Conservation (phyloP, 805 yeast species). For the Kodamaea sagamina region DNA sequence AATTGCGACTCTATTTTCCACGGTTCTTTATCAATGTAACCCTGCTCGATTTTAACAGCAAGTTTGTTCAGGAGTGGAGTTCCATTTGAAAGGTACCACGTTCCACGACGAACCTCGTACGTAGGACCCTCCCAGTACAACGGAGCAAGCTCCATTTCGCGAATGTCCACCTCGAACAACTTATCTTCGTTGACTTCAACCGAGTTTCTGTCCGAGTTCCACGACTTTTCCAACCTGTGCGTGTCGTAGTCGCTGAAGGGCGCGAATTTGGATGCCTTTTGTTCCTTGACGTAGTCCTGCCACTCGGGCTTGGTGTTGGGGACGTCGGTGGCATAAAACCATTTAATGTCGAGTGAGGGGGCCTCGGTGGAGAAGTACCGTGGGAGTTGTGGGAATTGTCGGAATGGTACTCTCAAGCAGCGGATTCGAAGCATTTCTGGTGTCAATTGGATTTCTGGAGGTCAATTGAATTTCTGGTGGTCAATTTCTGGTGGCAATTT, state of each 20-base stretch:
- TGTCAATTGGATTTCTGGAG: background rate
- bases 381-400: background rate
- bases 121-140: conserved; percentile 88
- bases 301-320: conserved; percentile 70
- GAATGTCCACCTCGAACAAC: conserved; percentile 70
- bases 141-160: conserved; percentile 57
- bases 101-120: conserved; percentile 79
- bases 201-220: conserved; percentile 16
- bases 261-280: conserved; percentile 58
- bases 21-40: conserved; percentile 39
- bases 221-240: conserved; percentile 55
- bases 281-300: conserved; percentile 51
- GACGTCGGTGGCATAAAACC: conserved; percentile 86
- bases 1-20: conserved; percentile 3
- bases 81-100: conserved; percentile 71
- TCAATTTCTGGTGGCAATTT: no score
- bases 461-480: no score
- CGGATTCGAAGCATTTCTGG: conserved; percentile 12
- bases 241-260: conserved; percentile 71
- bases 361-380: conserved; percentile 2
- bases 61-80: conserved; percentile 53
- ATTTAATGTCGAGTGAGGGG: conserved; percentile 32
- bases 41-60: conserved; percentile 60
- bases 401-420: background rate
- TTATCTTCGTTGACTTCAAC: conserved; percentile 81